Percentiles rank a stretch among this genome's conserved stretches.
phyloP scores from a whole-genome alignment of 129 eudicot genomes.

The Calendula officinalis region DNA sequence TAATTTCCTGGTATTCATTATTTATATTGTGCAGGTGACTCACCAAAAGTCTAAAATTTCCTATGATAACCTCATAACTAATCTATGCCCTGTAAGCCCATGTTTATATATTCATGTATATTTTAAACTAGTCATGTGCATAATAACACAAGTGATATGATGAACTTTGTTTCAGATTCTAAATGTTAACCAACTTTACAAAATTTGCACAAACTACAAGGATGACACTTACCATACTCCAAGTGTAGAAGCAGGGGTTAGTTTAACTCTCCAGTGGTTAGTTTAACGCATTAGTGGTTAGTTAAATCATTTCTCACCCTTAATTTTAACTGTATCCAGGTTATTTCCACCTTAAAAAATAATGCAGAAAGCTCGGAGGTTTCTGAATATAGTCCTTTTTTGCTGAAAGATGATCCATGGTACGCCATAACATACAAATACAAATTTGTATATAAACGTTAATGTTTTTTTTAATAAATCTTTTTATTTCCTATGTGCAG shows the following conservation, averaged over 20 bases:
- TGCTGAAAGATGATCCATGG: slow-evolving; percentile 66
- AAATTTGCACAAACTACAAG: slow-evolving; percentile 65
- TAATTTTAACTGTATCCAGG: slow-evolving; percentile 36
- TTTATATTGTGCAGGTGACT: slow-evolving; percentile 53
- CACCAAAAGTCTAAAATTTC: slow-evolving; percentile 66
- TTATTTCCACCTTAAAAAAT: slow-evolving; percentile 39
- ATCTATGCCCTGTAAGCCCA: slow-evolving; percentile 79
- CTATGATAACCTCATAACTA: slow-evolving; percentile 56
- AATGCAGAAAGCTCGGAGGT: slow-evolving; percentile 36
- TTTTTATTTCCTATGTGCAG: slow-evolving; percentile 37
- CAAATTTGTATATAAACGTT: too few species aligned
- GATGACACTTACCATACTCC: slow-evolving; percentile 59
- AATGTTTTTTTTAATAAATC: neutral
- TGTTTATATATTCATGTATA: slow-evolving; percentile 9
- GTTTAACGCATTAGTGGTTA: neutral
- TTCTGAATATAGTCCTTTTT: slow-evolving; percentile 40
- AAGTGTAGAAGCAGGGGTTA: slow-evolving; percentile 48
- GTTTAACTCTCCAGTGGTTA: neutral
- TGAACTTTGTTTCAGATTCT: slow-evolving; percentile 49
- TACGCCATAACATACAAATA: slow-evolving; percentile 16
- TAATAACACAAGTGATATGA: slow-evolving; percentile 28
- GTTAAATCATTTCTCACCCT: slow-evolving; percentile 14
- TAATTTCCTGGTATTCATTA: neutral
- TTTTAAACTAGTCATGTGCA: slow-evolving; percentile 8
- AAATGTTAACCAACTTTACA: slow-evolving; percentile 68